phyloP scores from a whole-genome alignment of 495 filamentous ascomycete species.

The Xanthoparmelia taractica region DNA sequence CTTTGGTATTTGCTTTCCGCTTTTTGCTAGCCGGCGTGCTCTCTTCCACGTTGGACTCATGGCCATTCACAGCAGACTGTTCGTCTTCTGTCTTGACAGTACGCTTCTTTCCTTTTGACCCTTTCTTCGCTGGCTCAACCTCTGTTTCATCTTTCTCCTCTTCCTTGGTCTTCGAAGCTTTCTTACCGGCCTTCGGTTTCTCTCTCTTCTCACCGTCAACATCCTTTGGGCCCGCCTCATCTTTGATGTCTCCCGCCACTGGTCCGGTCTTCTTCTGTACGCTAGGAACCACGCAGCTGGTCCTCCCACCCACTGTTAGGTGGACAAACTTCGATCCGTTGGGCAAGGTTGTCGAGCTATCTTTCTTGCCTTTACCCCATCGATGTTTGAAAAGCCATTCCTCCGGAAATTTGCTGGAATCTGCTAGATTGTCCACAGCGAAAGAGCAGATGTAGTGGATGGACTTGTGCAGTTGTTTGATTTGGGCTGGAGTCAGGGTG shows the following conservation, averaged over 20 bases:
- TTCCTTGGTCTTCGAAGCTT: neutral
- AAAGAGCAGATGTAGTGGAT: constrained; percentile 71
- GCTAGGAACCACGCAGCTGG: constrained; percentile 75
- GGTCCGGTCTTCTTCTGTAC: constrained; percentile 75
- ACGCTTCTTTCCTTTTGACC: constrained; percentile 7
- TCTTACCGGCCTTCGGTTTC: constrained; percentile 2
- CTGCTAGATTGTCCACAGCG: constrained; percentile 70
- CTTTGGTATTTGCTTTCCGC: constrained; percentile 14
- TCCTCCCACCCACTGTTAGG: constrained; percentile 80
- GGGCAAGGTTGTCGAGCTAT: constrained; percentile 54
- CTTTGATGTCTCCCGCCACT: constrained; percentile 12
- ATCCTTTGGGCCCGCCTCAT: constrained; percentile 3
- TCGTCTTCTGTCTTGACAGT: constrained; percentile 11
- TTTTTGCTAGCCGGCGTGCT: constrained; percentile 16
- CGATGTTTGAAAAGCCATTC: constrained; percentile 89
- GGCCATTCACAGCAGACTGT: constrained; percentile 2
- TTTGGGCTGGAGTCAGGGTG: constrained; percentile 63
- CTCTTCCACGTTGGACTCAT: neutral
- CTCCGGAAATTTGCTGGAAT: constrained; percentile 75
- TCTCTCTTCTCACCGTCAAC: constrained; percentile 10
- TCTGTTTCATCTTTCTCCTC: constrained; percentile 5
- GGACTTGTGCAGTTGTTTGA: constrained; percentile 61
- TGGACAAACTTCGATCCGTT: constrained; percentile 78
- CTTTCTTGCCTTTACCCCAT: constrained; percentile 85
- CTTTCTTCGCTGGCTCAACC: constrained; percentile 4